Base-by-base conservation (phyloP, 352 stramenopile genomes). In the Pythium rhizo-oryzae region DNA sequence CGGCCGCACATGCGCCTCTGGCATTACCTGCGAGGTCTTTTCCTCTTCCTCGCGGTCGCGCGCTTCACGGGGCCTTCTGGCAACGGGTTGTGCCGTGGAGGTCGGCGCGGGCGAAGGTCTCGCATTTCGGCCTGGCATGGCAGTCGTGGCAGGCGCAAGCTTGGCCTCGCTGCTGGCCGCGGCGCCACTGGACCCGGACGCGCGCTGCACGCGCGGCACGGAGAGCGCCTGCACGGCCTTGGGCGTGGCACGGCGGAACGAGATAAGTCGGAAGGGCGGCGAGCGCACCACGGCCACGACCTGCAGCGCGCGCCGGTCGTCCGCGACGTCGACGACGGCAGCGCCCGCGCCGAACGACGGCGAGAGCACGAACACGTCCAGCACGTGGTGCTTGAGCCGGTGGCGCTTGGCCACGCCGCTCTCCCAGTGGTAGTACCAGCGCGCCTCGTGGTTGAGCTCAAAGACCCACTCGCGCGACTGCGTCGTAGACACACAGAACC, bases 401-500 rank as follows among this genome's bases (percentile, higher is more conserved):
- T 82, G 75, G 23, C 72, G 65, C 46, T 82, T 82, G 67, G 78
- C 78, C 44, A 72, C 72, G 49, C 75, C 72, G 59, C 69, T 78
- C 59, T 82, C 75, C 75, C 75, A 82, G 72, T 80, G 72, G 51
- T 82, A 82, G 65, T 80, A 82, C 75, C 75, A 82, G 15, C 75
- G 75, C 53, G 72, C 74, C 39, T 75, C 75, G 65, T 57, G 63
- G 50, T 82, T 79, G 55, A n/a, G n/a, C n/a, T n/a, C n/a, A n/a
- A n/a, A n/a, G n/a, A n/a, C n/a, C n/a, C n/a, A n/a, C n/a, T n/a
- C n/a, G n/a, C n/a, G n/a, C n/a, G n/a, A n/a, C n/a, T n/a, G n/a
- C n/a, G n/a, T n/a, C n/a, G n/a, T n/a, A n/a, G n/a, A n/a, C n/a
- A n/a, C n/a, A n/a, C n/a, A n/a, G n/a, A n/a, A n/a, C n/a, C n/a